These are phyloP conservation scores for Blastobotrys persicus DNA, from an alignment of 1,139 yeast genomes.

Conservation along the genomic window DNA sequence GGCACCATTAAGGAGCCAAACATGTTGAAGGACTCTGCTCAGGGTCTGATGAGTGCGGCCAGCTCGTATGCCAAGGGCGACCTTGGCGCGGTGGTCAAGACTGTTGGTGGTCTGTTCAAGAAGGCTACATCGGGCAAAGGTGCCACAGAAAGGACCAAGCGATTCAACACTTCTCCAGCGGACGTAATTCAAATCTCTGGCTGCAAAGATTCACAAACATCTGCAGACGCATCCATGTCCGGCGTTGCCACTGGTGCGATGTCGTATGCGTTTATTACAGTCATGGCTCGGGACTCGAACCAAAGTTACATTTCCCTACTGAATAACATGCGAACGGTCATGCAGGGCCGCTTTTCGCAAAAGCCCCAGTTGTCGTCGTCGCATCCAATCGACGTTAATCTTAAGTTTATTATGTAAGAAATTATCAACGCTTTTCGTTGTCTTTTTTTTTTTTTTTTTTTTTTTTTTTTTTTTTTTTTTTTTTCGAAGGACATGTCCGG, in stretches of 20 bases:
- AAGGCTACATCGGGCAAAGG: constrained; percentile 42
- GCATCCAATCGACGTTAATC: constrained; percentile 22
- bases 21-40: constrained; percentile 79
- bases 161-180: constrained; percentile 77
- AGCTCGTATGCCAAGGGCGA: constrained; percentile 73
- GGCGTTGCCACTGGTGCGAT: constrained; percentile 89
- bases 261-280: constrained; percentile 85
- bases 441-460: background rate
- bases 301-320: constrained; percentile 76
- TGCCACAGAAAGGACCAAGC: constrained; percentile 44
- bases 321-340: constrained; percentile 72
- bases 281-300: constrained; percentile 61
- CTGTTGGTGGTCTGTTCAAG: constrained; percentile 52
- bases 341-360: constrained; percentile 72
- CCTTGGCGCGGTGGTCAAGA: constrained; percentile 51
- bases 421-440: background rate
- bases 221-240: constrained; percentile 77
- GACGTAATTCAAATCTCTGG: constrained; percentile 87
- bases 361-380: constrained; percentile 66
- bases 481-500: too few species aligned
- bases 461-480: too few species aligned
- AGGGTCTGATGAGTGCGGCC: constrained; percentile 69
- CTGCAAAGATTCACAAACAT: constrained; percentile 79
- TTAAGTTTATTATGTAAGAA: constrained; percentile 18
- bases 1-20: constrained; percentile 91